Percentiles rank a stretch among this genome's conserved stretches.
These are phyloP conservation scores for Excoecaria cochinchinensis DNA, from an alignment of 345 rosid species.

Conservation along the genomic window DNA sequence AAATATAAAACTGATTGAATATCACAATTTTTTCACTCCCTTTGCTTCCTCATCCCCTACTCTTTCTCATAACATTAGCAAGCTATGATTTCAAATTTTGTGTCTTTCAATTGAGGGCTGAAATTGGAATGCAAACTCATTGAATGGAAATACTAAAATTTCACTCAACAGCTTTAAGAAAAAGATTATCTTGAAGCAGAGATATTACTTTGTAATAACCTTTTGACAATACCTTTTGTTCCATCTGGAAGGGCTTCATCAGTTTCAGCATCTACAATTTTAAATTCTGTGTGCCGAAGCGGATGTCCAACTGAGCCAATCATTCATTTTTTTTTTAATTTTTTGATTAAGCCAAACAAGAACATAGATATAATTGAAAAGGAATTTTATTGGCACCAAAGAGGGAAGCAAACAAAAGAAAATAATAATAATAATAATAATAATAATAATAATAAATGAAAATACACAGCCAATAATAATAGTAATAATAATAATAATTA, in stretches of 20 bases:
- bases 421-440: too few relatives aligned
- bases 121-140: neutral
- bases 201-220: conserved; percentile 82
- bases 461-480: too few relatives aligned
- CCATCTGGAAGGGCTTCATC: conserved; percentile 65
- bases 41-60: neutral
- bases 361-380: neutral
- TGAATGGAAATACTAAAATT: neutral
- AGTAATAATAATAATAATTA: too few relatives aligned
- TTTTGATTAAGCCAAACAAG: neutral
- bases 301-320: conserved; percentile 92
- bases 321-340: neutral
- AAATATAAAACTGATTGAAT: too few relatives aligned
- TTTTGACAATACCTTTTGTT: conserved; percentile 73
- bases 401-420: neutral
- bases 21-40: neutral
- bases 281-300: conserved; percentile 66
- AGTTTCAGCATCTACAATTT: conserved; percentile 74
- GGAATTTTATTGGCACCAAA: neutral
- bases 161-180: neutral
- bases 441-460: too few relatives aligned
- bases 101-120: too few relatives aligned
- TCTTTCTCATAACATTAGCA: neutral
- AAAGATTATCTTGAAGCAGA: neutral
- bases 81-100: neutral